Conservation (phyloP, 495 filamentous ascomycete species). For the Lophiostoma macrostomum region DNA sequence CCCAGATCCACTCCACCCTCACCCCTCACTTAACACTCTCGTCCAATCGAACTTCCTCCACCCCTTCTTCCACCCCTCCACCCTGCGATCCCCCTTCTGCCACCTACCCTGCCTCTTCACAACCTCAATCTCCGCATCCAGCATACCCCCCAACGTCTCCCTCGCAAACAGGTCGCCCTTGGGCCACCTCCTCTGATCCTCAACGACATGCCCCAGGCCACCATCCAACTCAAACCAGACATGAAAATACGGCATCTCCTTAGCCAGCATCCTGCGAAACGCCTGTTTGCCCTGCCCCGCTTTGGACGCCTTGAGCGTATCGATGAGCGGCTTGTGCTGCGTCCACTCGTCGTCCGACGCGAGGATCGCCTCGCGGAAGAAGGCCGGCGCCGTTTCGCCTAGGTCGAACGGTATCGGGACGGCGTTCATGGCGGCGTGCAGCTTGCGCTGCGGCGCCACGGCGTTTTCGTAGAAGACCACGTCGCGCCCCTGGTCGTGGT, state of each 20-base stretch:
- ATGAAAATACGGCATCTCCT: slow-evolving; percentile 99
- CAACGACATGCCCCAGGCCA: slow-evolving; percentile 87
- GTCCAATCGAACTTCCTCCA: slow-evolving; percentile 99
- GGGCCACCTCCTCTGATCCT: slow-evolving; percentile 85
- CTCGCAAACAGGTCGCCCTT: slow-evolving; percentile 89
- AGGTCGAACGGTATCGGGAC: slow-evolving; percentile 84
- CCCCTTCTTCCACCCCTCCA: slow-evolving; percentile 74
- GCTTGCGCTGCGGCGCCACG: slow-evolving; percentile 69
- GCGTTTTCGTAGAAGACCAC: slow-evolving; percentile 99
- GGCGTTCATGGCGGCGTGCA: slow-evolving; percentile 81
- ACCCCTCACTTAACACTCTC: slow-evolving; percentile 62
- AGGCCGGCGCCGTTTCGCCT: slow-evolving; percentile 86
- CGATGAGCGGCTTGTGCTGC: slow-evolving; percentile 91
- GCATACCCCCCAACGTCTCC: slow-evolving; percentile 90
- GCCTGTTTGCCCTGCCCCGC: slow-evolving; percentile 67
- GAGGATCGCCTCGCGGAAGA: slow-evolving; percentile 93
- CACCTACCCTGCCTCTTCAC: slow-evolving; percentile 91
- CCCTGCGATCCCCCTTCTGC: slow-evolving; percentile 67
- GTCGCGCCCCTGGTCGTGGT: slow-evolving; percentile 82
- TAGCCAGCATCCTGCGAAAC: slow-evolving; percentile 78
- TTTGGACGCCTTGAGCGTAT: slow-evolving; percentile 70
- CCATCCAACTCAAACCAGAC: slow-evolving; percentile 94
- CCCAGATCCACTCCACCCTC: no score
- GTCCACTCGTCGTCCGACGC: slow-evolving; percentile 86
- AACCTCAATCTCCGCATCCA: slow-evolving; percentile 76